phyloP scores from a whole-genome alignment of 495 filamentous ascomycete species.

The Geoglossum glabrum region DNA sequence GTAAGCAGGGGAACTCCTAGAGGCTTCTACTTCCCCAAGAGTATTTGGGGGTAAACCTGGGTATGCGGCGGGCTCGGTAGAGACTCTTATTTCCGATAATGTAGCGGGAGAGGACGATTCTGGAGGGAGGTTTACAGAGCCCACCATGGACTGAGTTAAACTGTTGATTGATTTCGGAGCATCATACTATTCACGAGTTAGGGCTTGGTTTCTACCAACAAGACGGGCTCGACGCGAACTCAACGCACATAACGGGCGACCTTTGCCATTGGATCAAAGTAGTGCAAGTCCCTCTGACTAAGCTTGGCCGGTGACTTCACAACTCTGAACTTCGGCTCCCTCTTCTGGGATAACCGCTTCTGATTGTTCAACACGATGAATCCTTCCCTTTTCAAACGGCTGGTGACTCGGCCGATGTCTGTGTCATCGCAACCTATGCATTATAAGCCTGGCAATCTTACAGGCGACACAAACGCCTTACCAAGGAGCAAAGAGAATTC shows the following conservation, averaged over 20 bases:
- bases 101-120: not conserved
- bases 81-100: too few relatives aligned
- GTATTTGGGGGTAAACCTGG: not conserved
- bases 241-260: slow-evolving; percentile 15
- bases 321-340: slow-evolving; percentile 7
- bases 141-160: not conserved
- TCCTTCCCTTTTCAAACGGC: slow-evolving; percentile 13
- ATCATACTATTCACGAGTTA: not conserved
- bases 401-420: slow-evolving; percentile 9
- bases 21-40: too few relatives aligned
- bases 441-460: not conserved
- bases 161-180: not conserved
- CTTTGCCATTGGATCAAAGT: slow-evolving; percentile 15
- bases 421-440: slow-evolving; percentile 11
- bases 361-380: slow-evolving; percentile 9
- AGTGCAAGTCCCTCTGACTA: slow-evolving; percentile 9
- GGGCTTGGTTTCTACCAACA: not conserved
- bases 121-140: not conserved
- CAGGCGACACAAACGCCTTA: slow-evolving; percentile 1
- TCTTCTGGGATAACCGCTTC: not conserved
- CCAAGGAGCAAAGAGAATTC: not conserved
- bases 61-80: too few relatives aligned
- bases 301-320: slow-evolving; percentile 10
- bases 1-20: too few relatives aligned
- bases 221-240: not conserved